phyloP scores from a whole-genome alignment of 495 filamentous ascomycete genomes.

The Lindgomyces ingoldianus region DNA sequence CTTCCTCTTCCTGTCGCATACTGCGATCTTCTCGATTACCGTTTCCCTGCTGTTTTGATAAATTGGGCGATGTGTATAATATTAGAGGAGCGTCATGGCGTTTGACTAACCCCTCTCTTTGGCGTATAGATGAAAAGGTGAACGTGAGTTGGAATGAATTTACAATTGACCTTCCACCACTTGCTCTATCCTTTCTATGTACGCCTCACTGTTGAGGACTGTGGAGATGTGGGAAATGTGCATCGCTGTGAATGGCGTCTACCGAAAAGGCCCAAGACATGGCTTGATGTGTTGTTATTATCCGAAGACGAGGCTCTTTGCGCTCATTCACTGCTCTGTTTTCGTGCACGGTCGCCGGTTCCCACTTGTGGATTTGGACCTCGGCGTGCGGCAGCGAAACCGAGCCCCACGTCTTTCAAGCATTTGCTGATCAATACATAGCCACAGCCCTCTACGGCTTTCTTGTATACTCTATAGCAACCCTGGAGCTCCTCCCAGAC shows the following conservation, averaged over 20 bases:
- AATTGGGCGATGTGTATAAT: slow-evolving; percentile 20
- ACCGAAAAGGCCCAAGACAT: not conserved
- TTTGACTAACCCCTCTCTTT: slow-evolving; percentile 12
- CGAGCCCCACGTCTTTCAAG: not conserved
- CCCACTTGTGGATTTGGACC: slow-evolving; percentile 5
- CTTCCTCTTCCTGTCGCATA: not conserved
- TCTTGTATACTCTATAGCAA: too few species aligned
- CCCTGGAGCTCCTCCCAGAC: too few species aligned
- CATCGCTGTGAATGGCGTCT: not conserved
- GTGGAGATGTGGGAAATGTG: not conserved
- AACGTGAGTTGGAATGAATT: not conserved
- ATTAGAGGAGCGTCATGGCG: slow-evolving; percentile 18
- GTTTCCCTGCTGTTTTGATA: slow-evolving; percentile 31
- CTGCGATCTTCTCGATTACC: slow-evolving; percentile 28
- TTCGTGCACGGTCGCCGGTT: not conserved
- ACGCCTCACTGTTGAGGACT: not conserved
- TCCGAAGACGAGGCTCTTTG: too few species aligned
- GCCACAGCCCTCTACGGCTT: too few species aligned
- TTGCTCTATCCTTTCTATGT: too few species aligned
- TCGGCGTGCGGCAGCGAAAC: slow-evolving; percentile 4
- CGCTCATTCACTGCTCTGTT: not conserved
- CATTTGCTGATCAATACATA: slow-evolving; percentile 8
- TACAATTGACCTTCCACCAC: too few species aligned
- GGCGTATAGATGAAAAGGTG: not conserved
- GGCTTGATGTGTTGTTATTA: not conserved